These are phyloP conservation scores for Exophiala sp. DNA, from an alignment of 2,329 filamentous ascomycete species.

Conservation along the genomic window DNA sequence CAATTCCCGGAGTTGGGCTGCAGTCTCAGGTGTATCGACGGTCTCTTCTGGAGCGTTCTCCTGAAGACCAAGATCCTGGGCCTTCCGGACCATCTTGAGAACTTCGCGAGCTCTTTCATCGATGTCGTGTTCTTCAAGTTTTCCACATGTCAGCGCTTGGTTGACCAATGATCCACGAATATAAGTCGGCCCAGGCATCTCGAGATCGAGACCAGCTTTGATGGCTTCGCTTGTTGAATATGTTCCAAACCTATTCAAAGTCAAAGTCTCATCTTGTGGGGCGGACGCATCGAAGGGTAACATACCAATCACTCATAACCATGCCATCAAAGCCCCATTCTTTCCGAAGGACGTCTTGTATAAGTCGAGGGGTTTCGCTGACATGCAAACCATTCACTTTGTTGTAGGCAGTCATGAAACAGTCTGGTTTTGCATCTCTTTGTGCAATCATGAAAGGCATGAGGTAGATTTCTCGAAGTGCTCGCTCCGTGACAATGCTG, in stretches of 20 bases:
- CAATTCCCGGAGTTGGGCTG: constrained; percentile 61
- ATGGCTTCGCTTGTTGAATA: constrained; percentile 45
- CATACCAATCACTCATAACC: constrained; percentile 47
- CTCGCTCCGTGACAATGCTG: constrained; percentile 48
- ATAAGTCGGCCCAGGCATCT: constrained; percentile 47
- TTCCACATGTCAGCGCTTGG: constrained; percentile 52
- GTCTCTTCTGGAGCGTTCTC: constrained; percentile 54
- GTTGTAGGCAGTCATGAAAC: constrained; percentile 60
- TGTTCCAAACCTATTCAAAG: constrained; percentile 40
- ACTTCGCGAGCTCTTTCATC: constrained; percentile 58
- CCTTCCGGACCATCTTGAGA: constrained; percentile 58
- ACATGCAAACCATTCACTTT: constrained; percentile 51
- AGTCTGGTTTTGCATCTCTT: constrained; percentile 52
- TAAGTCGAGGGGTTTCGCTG: constrained; percentile 41
- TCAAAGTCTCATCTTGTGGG: not conserved
- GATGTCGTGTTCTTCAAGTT: constrained; percentile 53
- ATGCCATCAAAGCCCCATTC: constrained; percentile 48
- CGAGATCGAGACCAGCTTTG: constrained; percentile 45
- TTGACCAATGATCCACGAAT: constrained; percentile 40
- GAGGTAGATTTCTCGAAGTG: constrained; percentile 61
- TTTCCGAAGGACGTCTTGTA: constrained; percentile 43
- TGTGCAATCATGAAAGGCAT: constrained; percentile 62
- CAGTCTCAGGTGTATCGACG: constrained; percentile 59
- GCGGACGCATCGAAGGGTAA: not conserved
- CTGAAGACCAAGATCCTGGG: constrained; percentile 52